These are phyloP conservation scores for Globisporangium irregulare DNA, from an alignment of 352 stramenopile species.

Conservation along the genomic window DNA sequence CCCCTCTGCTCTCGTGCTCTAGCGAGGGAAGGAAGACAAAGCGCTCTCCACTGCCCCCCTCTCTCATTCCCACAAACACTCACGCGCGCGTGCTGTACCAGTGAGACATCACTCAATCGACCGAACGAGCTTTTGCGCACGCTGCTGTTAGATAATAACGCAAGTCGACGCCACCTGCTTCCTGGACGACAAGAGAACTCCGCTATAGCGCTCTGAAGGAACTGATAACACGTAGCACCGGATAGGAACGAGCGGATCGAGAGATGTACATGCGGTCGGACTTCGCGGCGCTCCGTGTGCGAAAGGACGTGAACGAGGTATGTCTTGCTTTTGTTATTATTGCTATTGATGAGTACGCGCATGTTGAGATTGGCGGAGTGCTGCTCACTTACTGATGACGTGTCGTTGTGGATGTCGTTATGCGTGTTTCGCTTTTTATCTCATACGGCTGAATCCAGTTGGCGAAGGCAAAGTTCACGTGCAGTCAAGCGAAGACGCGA, in stretches of 20 bases:
- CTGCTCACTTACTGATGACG: not conserved
- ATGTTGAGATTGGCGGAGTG: not conserved
- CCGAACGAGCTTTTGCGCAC: not conserved
- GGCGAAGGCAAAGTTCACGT: constrained; percentile 80
- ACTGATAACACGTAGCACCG: not conserved
- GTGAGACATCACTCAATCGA: not conserved
- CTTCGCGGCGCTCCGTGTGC: constrained; percentile 70
- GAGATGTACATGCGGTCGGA: constrained; percentile 76
- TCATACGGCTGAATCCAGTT: constrained; percentile 24
- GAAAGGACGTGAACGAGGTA: constrained; percentile 87
- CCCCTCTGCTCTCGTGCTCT: not conserved
- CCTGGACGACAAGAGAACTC: not conserved
- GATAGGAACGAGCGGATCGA: not conserved
- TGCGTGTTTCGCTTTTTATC: not conserved
- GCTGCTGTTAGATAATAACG: not conserved
- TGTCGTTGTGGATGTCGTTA: not conserved
- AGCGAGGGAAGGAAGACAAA: not conserved
- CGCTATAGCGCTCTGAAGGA: not conserved
- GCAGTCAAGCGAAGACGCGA: constrained; percentile 66
- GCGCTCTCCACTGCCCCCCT: not conserved
- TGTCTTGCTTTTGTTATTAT: constrained; percentile 1
- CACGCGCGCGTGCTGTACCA: not conserved
- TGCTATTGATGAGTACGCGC: not conserved
- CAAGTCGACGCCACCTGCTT: not conserved
- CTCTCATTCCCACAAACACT: not conserved